phyloP scores from a whole-genome alignment of 2,329 filamentous ascomycete genomes.

The Verticillium dahliae region DNA sequence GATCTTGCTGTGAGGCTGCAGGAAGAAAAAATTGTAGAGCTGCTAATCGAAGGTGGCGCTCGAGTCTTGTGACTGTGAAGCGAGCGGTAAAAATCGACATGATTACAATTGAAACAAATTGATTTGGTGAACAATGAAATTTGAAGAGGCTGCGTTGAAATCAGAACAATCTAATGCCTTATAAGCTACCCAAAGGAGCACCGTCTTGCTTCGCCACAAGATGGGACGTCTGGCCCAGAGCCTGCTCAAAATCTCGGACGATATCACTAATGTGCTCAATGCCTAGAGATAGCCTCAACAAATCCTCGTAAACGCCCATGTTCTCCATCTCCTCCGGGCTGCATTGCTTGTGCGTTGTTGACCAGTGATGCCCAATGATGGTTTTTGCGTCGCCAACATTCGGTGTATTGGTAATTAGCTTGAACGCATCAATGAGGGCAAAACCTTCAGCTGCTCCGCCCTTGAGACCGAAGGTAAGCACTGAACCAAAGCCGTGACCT shows the following conservation, averaged over 20 bases:
- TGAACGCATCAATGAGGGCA: slow-evolving; percentile 88
- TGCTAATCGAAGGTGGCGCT: neutral
- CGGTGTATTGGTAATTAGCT: slow-evolving; percentile 92
- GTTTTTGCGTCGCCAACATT: slow-evolving; percentile 97
- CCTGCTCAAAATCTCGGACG: slow-evolving; percentile 90
- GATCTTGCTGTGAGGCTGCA: neutral
- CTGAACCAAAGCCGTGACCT: slow-evolving; percentile 74
- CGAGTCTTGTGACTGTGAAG: neutral
- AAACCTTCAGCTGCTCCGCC: slow-evolving; percentile 75
- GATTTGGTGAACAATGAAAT: too few relatives aligned
- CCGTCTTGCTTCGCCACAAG: neutral
- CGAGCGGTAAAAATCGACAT: too few relatives aligned
- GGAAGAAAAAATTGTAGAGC: neutral
- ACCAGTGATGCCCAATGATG: slow-evolving; percentile 58
- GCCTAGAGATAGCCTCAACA: slow-evolving; percentile 91
- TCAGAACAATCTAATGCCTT: too few relatives aligned
- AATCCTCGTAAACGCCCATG: slow-evolving; percentile 82
- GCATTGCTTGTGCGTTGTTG: slow-evolving; percentile 90
- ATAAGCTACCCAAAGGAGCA: neutral
- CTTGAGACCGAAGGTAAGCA: slow-evolving; percentile 90
- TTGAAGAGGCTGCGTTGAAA: too few relatives aligned
- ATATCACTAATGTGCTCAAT: slow-evolving; percentile 98
- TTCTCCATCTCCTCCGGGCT: slow-evolving; percentile 70
- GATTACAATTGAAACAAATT: too few relatives aligned
- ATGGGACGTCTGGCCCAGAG: slow-evolving; percentile 49